These are phyloP conservation scores for Delitschia confertaspora DNA, from an alignment of 495 filamentous ascomycete species.

Conservation along the genomic window DNA sequence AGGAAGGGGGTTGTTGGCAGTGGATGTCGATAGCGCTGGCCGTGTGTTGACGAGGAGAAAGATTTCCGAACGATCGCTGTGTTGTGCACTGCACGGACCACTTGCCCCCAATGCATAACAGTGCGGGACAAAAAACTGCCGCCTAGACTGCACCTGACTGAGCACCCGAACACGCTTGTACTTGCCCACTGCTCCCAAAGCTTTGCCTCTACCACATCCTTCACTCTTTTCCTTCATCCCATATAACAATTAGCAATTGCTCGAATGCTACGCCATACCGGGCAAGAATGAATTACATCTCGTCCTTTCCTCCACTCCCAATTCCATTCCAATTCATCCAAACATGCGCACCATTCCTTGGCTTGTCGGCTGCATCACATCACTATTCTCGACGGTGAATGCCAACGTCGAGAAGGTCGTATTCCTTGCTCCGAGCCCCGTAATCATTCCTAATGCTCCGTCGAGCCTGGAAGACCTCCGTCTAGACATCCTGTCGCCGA, in stretches of 20 bases:
- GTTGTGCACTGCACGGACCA: conserved; percentile 27
- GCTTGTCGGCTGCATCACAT: conserved; percentile 31
- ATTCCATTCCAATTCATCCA: too few species aligned
- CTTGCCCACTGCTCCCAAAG: too few species aligned
- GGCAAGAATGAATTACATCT: too few species aligned
- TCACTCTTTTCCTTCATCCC: conserved; percentile 21
- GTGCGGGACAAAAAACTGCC: too few species aligned
- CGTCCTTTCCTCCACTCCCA: too few species aligned
- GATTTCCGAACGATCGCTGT: too few species aligned
- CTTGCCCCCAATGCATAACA: too few species aligned
- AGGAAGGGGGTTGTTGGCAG: conserved; percentile 29
- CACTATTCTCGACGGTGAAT: conserved; percentile 31
- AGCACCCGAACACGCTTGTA: too few species aligned
- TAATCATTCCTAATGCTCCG: conserved; percentile 45
- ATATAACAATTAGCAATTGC: too few species aligned
- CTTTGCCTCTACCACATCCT: conserved; percentile 23
- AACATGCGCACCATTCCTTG: conserved; percentile 24
- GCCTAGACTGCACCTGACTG: too few species aligned
- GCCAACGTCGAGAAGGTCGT: conserved; percentile 90
- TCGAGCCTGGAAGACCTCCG: conserved; percentile 56
- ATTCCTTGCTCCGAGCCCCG: conserved; percentile 60
- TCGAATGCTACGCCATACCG: too few species aligned
- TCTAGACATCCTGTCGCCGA: conserved; percentile 55
- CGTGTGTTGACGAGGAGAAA: too few species aligned
- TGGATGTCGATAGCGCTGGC: conserved; percentile 19